Conservation (phyloP, 352 stramenopile species). For the Pythium plurisporium region DNA sequence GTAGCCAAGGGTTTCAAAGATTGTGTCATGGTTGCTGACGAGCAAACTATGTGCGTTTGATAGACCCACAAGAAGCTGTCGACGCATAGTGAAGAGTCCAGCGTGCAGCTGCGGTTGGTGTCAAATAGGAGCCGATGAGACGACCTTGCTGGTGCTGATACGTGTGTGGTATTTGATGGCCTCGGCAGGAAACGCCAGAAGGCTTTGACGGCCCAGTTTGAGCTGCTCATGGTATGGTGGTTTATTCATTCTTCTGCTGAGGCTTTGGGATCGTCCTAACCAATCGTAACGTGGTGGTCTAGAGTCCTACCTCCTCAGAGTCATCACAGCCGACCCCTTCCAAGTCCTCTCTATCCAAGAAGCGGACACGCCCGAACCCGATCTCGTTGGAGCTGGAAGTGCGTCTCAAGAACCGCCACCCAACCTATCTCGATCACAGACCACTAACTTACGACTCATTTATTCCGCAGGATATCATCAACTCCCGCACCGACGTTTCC, state of each 20-base stretch:
- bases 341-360: slow-evolving; percentile 2
- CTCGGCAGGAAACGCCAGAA: slow-evolving; percentile 26
- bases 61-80: background rate
- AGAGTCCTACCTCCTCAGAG: slow-evolving; percentile 12
- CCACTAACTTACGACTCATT: too few relatives aligned
- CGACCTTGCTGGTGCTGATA: background rate
- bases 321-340: too few relatives aligned
- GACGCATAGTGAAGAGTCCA: background rate
- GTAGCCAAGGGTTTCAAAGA: background rate
- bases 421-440: too few relatives aligned
- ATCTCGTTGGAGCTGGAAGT: background rate
- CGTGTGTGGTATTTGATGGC: background rate
- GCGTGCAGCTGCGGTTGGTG: background rate
- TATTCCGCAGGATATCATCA: slow-evolving; percentile 49
- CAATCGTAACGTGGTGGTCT: background rate
- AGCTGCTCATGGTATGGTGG: slow-evolving; percentile 17
- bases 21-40: too few relatives aligned
- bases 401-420: too few relatives aligned
- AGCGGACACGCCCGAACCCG: background rate
- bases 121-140: background rate
- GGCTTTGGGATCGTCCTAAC: background rate
- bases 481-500: slow-evolving; percentile 54
- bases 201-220: slow-evolving; percentile 22
- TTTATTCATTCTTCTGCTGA: background rate
- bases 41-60: too few relatives aligned